Evolutionary conservation across 257 asterid species (phyloP), one percentile per base, ranked within the genome.

Genomic region (Agastache rugosa): DNA sequence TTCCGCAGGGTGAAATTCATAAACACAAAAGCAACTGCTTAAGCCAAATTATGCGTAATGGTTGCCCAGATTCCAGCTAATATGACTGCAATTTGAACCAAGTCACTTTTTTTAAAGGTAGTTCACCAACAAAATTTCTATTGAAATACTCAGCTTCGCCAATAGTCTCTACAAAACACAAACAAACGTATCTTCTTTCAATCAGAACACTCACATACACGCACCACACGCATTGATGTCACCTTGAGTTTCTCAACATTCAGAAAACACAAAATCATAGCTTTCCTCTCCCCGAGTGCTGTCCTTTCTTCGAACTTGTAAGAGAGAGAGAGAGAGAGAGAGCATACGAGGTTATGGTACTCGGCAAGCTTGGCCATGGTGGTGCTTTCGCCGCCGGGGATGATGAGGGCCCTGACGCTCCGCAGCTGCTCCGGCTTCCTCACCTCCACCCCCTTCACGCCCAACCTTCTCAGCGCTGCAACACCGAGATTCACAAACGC

Each of bases 301-400:
- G 20, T 37, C 48, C 54, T 29, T 64, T 12, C 50, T 5, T 1
- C 19, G 22, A 67, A 14, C n/a, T 17, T 6, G 20, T 15, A 35
- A 9, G 44, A 39, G 10, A 10, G 11, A 1, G 19, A 63, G 55
- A 16, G 20, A 45, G 50, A 44, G 56, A 67, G 12, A 55, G 6
- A 44, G 42, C 61, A 42, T 66, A 92, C 99, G 81, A 95, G 87
- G 83, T 95, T 95, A 76, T 92, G 98, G 66, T 80, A 89, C 80
- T 92, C 94, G 0, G 99, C 99, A 37, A 95, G 85, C 85, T 92
- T 95, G 39, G 99, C 99, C 99, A 95, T 95, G 82, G 99, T 89
- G 62, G 99, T 95, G 82, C 99, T 95, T 85, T 95, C 99, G 2
- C 99, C 99, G 50, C 98, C 99, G 0, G 99, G 99, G 39, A 95